Evolutionary conservation across 768 basidiomycete genomes (phyloP).

Genomic region (Leccinum arenicola): DNA sequence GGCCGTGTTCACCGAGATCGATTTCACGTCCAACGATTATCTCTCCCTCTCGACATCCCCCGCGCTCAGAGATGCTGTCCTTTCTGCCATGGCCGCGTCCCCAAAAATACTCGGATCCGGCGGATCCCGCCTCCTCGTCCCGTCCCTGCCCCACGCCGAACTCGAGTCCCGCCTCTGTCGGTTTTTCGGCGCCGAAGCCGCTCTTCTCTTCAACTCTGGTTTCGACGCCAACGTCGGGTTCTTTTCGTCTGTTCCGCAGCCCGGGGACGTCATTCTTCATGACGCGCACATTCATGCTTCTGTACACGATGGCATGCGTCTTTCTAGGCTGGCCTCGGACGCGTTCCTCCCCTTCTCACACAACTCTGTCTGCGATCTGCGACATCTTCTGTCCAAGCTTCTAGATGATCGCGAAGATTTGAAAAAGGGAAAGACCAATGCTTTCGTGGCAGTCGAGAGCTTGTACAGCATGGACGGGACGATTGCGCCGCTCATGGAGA

Average conservation of each 20-base stretch:
- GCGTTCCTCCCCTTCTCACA: slow-evolving; percentile 59
- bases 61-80: slow-evolving; percentile 54
- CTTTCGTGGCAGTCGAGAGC: slow-evolving; percentile 86
- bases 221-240: slow-evolving; percentile 91
- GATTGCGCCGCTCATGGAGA: slow-evolving; percentile 66
- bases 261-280: slow-evolving; percentile 72
- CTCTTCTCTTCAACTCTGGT: slow-evolving; percentile 88
- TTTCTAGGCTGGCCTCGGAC: slow-evolving; percentile 43
- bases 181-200: slow-evolving; percentile 63
- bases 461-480: slow-evolving; percentile 98
- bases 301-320: slow-evolving; percentile 87
- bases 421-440: slow-evolving; percentile 39
- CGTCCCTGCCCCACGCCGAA: slow-evolving; percentile 50
- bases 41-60: slow-evolving; percentile 72
- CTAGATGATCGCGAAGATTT: slow-evolving; percentile 36
- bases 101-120: slow-evolving; percentile 80
- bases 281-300: slow-evolving; percentile 91
- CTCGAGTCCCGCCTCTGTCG: slow-evolving; percentile 67
- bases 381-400: slow-evolving; percentile 41
- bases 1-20: slow-evolving; percentile 36
- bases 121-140: slow-evolving; percentile 81
- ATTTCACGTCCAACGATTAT: slow-evolving; percentile 93
- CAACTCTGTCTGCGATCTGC: slow-evolving; percentile 59
- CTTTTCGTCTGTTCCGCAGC: slow-evolving; percentile 77
- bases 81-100: slow-evolving; percentile 46